These are phyloP conservation scores for Pharus latifolius DNA, from an alignment of 176 grass and related monocot species.

Conservation along the genomic window DNA sequence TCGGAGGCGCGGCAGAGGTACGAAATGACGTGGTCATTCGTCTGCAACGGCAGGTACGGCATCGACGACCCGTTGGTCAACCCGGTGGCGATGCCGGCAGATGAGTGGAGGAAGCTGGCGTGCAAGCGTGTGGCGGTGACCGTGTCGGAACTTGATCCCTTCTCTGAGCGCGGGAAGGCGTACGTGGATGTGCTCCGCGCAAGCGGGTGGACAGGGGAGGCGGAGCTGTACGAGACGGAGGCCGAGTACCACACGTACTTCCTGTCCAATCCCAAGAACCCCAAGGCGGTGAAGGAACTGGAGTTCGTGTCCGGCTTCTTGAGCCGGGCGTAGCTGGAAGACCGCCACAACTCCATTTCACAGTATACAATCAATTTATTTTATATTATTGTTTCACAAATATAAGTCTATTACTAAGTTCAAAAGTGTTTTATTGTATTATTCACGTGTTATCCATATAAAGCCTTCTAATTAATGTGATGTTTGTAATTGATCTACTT, in stretches of 20 bases:
- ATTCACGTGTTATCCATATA: too few species aligned
- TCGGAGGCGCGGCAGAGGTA: constrained; percentile 14
- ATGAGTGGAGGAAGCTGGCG: constrained; percentile 19
- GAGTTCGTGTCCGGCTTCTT: constrained; percentile 34
- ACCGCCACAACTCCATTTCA: too few species aligned
- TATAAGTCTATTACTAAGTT: too few species aligned
- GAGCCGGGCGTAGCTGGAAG: constrained; percentile 22
- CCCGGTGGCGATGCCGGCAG: constrained; percentile 29
- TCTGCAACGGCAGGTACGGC: constrained; percentile 32
- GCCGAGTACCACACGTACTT: constrained; percentile 64
- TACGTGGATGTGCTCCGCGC: constrained; percentile 38
- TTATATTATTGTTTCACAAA: too few species aligned
- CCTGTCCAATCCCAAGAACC: constrained; percentile 24
- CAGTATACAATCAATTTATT: too few species aligned
- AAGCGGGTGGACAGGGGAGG: constrained; percentile 51
- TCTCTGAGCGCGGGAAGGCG: constrained; percentile 43
- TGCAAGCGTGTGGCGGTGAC: constrained; percentile 40
- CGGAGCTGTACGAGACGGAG: constrained; percentile 42
- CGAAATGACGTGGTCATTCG: constrained; percentile 59
- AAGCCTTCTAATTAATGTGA: too few species aligned
- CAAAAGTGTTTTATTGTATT: too few species aligned
- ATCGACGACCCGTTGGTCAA: constrained; percentile 61
- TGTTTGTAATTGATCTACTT: too few species aligned
- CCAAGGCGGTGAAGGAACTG: constrained; percentile 42
- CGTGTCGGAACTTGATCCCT: constrained; percentile 35